These are phyloP conservation scores for Hemisphaericaspora nanyangensis DNA, from an alignment of 805 yeast species.

Conservation along the genomic window DNA sequence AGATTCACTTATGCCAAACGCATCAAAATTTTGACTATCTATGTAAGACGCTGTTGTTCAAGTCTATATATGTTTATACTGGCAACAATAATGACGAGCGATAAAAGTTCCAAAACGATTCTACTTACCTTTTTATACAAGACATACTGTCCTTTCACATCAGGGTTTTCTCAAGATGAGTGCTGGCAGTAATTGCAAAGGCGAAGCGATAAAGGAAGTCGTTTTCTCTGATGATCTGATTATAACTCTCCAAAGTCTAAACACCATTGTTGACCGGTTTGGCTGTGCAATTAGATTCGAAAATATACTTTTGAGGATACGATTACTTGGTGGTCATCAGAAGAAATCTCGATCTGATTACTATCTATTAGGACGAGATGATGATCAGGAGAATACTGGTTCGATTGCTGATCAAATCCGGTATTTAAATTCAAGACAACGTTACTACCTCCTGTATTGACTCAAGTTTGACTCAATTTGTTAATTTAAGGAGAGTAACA, in stretches of 20 bases:
- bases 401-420: neutral
- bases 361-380: neutral
- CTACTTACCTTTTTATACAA: neutral
- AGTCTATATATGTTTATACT: neutral
- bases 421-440: neutral
- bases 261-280: neutral
- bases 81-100: too few relatives aligned
- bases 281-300: neutral
- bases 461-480: neutral
- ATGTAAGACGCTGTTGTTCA: neutral
- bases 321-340: neutral
- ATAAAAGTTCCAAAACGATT: neutral
- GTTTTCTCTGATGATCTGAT: neutral
- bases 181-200: neutral
- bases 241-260: neutral
- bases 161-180: neutral
- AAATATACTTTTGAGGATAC: neutral
- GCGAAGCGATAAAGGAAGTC: neutral
- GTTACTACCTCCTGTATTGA: neutral
- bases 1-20: neutral
- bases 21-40: neutral
- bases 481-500: neutral
- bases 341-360: too few relatives aligned
- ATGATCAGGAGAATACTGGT: neutral
- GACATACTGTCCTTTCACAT: neutral